A percentile compares a stretch with the other conserved stretches of the same genome.
These are phyloP conservation scores for Groenewaldozyma sp. DNA, from an alignment of 1,139 yeast species.

Conservation along the genomic window DNA sequence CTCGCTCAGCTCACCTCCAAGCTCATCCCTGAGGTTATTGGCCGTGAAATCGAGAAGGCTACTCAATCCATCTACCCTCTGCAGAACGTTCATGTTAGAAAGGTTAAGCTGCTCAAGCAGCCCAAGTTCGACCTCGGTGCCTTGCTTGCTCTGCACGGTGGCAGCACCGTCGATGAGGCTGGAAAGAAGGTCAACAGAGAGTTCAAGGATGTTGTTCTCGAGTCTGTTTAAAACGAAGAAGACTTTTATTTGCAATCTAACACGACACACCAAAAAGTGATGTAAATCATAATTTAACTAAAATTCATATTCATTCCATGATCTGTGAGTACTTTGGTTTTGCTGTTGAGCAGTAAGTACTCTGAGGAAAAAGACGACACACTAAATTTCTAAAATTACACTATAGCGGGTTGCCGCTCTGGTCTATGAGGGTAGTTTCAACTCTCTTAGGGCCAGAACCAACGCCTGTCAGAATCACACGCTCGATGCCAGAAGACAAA, in stretches of 20 bases:
- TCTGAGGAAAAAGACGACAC: too few relatives aligned
- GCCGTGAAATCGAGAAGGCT: slow-evolving; percentile 84
- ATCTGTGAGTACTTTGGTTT: too few relatives aligned
- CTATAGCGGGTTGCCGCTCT: too few relatives aligned
- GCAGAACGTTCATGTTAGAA: slow-evolving; percentile 87
- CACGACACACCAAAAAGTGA: not conserved
- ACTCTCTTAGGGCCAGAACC: slow-evolving; percentile 65
- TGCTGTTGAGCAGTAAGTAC: too few relatives aligned
- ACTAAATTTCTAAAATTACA: too few relatives aligned
- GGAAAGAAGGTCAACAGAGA: slow-evolving; percentile 83
- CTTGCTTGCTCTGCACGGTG: slow-evolving; percentile 86
- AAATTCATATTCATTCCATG: too few relatives aligned
- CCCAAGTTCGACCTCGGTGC: slow-evolving; percentile 89
- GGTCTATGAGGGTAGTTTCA: too few relatives aligned
- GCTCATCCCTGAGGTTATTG: slow-evolving; percentile 85
- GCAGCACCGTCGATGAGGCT: slow-evolving; percentile 67
- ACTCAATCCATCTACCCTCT: slow-evolving; percentile 79
- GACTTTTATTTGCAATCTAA: too few relatives aligned
- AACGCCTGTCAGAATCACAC: slow-evolving; percentile 72
- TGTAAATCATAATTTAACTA: too few relatives aligned
- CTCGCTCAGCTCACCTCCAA: slow-evolving; percentile 81
- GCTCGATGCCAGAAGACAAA: slow-evolving; percentile 61
- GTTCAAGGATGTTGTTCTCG: slow-evolving; percentile 88
- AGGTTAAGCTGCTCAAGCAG: slow-evolving; percentile 84
- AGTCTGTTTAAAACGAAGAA: slow-evolving; percentile 70